Base-by-base conservation (phyloP, 768 basidiomycete species). In the Flagelloscypha sp. region DNA sequence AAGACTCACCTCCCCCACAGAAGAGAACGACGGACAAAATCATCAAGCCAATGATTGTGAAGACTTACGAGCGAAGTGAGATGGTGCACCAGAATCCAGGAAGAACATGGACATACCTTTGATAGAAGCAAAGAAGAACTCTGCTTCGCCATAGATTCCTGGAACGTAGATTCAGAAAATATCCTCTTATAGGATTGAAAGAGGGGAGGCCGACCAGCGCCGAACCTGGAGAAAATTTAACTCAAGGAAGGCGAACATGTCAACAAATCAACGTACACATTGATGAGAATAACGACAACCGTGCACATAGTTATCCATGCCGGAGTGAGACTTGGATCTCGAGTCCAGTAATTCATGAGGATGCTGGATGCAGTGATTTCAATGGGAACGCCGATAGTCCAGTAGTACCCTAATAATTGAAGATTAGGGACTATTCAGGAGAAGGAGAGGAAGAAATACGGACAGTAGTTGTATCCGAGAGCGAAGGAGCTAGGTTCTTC, bases 241-340 rank as follows among this genome's bases (percentile, higher is more conserved):
- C 4, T 12, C 7, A 22, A 20, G 6, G 8, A 20, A 10, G 1
- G 17, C 8, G 28, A 13, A 11, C 4, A n/a, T 19, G 24, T 30
- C 15, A 27, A 40, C 54, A 32, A 28, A 59, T 62, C 64, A 11
- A 61, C 59, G 5, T 65, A 68, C 21, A 46, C 32, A 31, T 72
- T 72, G 13, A 72, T 73, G 27, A 46, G 52, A 18, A 74, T 46
- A 24, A 71, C 70, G 16, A 78, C 65, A 16, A 70, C 45, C 11
- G 76, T 48, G 40, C 65, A 74, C 22, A 79, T 52, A 2, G 64
- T 56, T 38, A 79, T 71, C 68, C 70, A 78, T 6, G 59, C 62
- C 0, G 63, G 72, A 30, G 68, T 59, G 37, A 54, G 68, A 24
- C 66, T 54, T 2, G 38, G 42, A 6, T 25, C 22, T 35, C n/a